Evolutionary conservation across 768 basidiomycete genomes (phyloP).

Genomic region (Leccinellum rugosiceps): DNA sequence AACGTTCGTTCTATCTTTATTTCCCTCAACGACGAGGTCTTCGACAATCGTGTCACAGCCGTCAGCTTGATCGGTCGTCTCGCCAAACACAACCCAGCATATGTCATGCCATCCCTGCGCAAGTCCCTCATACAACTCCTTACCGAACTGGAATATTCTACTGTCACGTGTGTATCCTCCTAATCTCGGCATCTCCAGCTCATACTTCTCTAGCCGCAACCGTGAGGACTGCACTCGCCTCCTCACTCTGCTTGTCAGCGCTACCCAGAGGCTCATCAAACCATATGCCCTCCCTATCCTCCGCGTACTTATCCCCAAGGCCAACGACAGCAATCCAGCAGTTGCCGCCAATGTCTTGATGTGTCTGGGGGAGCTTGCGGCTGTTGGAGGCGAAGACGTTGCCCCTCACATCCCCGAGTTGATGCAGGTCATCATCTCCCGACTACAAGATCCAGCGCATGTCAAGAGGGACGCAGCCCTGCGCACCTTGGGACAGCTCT

Average conservation of each 20-base stretch:
- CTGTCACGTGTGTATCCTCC: conserved; percentile 61
- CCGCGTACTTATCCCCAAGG: conserved; percentile 87
- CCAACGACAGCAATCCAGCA: conserved; percentile 77
- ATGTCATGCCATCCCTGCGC: conserved; percentile 95
- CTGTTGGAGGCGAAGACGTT: conserved; percentile 92
- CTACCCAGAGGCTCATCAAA: conserved; percentile 91
- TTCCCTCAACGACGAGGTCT: conserved; percentile 94
- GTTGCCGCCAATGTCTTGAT: conserved; percentile 91
- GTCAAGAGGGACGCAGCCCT: conserved; percentile 92
- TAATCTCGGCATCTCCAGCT: background rate
- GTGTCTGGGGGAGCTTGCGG: conserved; percentile 91
- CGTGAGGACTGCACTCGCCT: conserved; percentile 92
- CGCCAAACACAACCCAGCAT: conserved; percentile 93
- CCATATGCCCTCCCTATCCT: conserved; percentile 95
- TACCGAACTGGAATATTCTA: conserved; percentile 96
- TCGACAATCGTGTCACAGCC: conserved; percentile 89
- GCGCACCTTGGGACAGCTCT: conserved; percentile 91
- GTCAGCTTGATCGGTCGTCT: conserved; percentile 90
- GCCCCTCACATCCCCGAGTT: conserved; percentile 78
- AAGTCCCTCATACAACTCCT: conserved; percentile 95
- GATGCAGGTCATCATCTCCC: conserved; percentile 85
- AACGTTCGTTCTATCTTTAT: conserved; percentile 98
- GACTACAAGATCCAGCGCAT: conserved; percentile 85
- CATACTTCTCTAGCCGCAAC: conserved; percentile 53
- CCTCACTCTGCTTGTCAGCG: conserved; percentile 83